Percentiles rank a stretch among this genome's conserved stretches.
phyloP scores from a whole-genome alignment of 2,329 filamentous ascomycete species.

The Diaporthe vaccinii region DNA sequence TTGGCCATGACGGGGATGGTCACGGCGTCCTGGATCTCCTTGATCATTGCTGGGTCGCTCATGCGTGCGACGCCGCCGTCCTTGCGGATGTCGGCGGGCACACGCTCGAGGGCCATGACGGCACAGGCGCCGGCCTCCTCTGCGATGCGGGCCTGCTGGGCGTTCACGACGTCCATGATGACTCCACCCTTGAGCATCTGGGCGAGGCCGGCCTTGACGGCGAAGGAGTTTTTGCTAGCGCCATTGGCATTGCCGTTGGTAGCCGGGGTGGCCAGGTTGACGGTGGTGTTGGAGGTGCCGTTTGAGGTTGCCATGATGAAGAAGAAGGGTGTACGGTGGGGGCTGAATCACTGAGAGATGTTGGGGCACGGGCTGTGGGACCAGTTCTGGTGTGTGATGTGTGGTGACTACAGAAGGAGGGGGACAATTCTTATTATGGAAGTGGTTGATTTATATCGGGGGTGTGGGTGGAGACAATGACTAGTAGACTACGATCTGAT shows the following conservation, averaged over 20 bases:
- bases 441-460: not conserved
- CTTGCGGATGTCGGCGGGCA: slow-evolving; percentile 93
- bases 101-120: slow-evolving; percentile 98
- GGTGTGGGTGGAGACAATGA: slow-evolving; percentile 29
- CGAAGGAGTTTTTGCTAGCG: slow-evolving; percentile 72
- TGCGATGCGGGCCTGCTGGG: slow-evolving; percentile 94
- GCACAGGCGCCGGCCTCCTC: slow-evolving; percentile 96
- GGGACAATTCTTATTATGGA: not conserved
- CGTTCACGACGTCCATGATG: slow-evolving; percentile 98
- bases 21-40: slow-evolving; percentile 92
- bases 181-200: slow-evolving; percentile 99
- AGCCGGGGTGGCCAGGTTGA: slow-evolving; percentile 39
- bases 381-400: not conserved
- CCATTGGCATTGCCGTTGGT: slow-evolving; percentile 43
- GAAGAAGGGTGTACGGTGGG: not conserved
- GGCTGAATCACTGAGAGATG: not conserved
- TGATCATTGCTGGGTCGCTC: slow-evolving; percentile 95
- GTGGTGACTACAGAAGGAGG: not conserved
- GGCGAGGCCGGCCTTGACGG: slow-evolving; percentile 93
- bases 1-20: slow-evolving; percentile 99
- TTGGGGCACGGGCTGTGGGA: not conserved
- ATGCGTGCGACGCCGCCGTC: slow-evolving; percentile 96
- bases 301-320: slow-evolving; percentile 45
- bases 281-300: slow-evolving; percentile 40
- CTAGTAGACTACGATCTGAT: slow-evolving; percentile 9